Conservation (phyloP, 768 basidiomycete genomes). For the Amanita brunnescens region DNA sequence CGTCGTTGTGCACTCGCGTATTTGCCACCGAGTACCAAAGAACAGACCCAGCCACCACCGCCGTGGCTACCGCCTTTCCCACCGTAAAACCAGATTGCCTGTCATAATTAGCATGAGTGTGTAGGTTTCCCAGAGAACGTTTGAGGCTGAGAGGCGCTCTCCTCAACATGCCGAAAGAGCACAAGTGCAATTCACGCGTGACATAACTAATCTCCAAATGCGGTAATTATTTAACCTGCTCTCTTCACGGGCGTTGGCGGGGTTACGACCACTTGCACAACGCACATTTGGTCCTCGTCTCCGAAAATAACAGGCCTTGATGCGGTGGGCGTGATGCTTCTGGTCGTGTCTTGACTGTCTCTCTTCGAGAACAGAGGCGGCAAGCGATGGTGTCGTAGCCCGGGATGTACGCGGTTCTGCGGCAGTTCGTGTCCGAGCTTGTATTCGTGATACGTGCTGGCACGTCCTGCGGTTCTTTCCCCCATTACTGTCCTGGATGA, state of each 20-base stretch:
- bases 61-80: constrained; percentile 19
- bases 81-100: constrained; percentile 11
- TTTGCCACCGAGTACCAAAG: constrained; percentile 32
- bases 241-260: constrained; percentile 23
- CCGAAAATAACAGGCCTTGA: constrained; percentile 23
- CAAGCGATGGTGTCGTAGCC: neutral
- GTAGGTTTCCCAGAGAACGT: constrained; percentile 4
- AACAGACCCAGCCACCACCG: constrained; percentile 25
- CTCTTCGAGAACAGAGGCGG: neutral
- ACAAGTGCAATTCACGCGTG: constrained; percentile 13
- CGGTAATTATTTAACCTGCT: constrained; percentile 9
- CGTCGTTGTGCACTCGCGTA: constrained; percentile 21
- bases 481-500: neutral
- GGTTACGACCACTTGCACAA: constrained; percentile 22
- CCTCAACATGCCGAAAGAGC: neutral
- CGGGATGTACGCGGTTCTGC: neutral
- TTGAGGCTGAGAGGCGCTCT: neutral
- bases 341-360: neutral
- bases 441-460: neutral
- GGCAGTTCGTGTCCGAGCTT: constrained; percentile 1
- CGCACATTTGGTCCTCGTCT: constrained; percentile 11
- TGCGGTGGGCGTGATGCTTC: constrained; percentile 7
- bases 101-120: constrained; percentile 11
- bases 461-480: neutral
- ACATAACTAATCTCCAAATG: constrained; percentile 7